Percentiles rank a stretch among this genome's conserved stretches.
These are phyloP conservation scores for Phytophthora sansomeana DNA, from an alignment of 352 stramenopile species.

Conservation along the genomic window DNA sequence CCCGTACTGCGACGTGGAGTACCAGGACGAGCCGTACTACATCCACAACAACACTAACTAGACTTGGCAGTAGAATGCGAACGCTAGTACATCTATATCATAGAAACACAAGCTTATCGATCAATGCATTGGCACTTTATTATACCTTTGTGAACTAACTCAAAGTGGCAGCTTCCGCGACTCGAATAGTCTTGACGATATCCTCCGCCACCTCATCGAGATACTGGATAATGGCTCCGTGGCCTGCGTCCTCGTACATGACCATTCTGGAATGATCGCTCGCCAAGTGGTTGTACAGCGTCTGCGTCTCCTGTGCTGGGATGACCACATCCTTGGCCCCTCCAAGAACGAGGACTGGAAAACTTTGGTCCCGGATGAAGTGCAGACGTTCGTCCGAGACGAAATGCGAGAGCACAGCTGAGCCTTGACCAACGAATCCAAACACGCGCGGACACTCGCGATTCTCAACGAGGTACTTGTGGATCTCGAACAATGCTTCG, in stretches of 20 bases:
- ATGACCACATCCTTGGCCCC: conserved; percentile 46
- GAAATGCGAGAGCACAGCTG: conserved; percentile 46
- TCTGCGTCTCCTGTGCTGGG: conserved; percentile 32
- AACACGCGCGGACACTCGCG: conserved; percentile 34
- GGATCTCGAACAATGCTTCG: conserved; percentile 41
- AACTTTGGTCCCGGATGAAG: conserved; percentile 42
- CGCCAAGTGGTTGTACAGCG: conserved; percentile 36
- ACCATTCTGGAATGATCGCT: conserved; percentile 42
- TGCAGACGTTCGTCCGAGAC: conserved; percentile 49
- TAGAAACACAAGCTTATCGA: background rate
- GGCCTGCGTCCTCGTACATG: conserved; percentile 49
- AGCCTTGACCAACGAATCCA: conserved; percentile 44
- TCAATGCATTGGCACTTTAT: too few relatives aligned
- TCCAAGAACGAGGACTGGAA: conserved; percentile 47
- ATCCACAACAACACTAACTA: conserved; percentile 24
- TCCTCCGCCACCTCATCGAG: conserved; percentile 48
- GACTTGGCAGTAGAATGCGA: background rate
- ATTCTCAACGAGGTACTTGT: conserved; percentile 46
- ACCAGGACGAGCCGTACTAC: conserved; percentile 32
- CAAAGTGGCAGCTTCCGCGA: conserved; percentile 4
- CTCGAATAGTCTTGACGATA: conserved; percentile 38
- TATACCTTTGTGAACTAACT: too few relatives aligned
- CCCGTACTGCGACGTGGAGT: conserved; percentile 23
- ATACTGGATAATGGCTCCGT: conserved; percentile 55
- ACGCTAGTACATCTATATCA: conserved; percentile 6